Base-by-base conservation (phyloP, 2,329 filamentous ascomycete genomes). In the Paracorniculantispora psalliotae region DNA sequence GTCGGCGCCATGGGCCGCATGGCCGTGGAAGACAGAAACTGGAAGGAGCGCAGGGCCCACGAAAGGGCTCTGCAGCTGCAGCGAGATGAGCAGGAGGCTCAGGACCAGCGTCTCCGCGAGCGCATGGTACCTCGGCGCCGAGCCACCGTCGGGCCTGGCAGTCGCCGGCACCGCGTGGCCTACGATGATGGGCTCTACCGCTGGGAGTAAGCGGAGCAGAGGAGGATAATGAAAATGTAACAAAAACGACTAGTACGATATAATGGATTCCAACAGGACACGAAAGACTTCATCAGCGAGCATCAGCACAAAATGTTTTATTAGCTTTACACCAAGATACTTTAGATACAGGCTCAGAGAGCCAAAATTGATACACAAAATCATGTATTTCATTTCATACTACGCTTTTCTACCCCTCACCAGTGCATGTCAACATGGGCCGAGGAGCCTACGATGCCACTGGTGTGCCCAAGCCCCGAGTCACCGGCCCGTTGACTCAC, bases 131-230 rank as follows among this genome's bases (percentile, higher is more conserved):
- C 73, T 3, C 67, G 66, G 43, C 72, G 74, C 19, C 68, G 72
- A 1, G 69, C 73, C 2, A 72, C 72, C 2, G 69, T 76, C 12
- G 72, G 71, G 19, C 66, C 73, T 26, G 70, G 70, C 53, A 71
- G 69, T 61, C 67, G 72, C 25, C 69, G 75, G 30, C 68, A 69
- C 44, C 68, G 71, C 33, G 69, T 74, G 2, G 59, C 67, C 30
- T 76, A 75, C 63, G 73, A 74, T 15, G 71, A 76, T 43, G 73
- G 72, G 1, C 54, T 71, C 6, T 77, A 75, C 67, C 70, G 73
- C 48, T 73, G 69, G 67, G 75, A 77, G 65, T 77, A 68, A 30
- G 13, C 1, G 2, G 10, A 30, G 6, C 19, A n/a, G 17, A 35
- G 21, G 35, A 57, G 35, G 55, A 48, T 26, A 8, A 49, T 41